Base-by-base conservation (phyloP, 495 filamentous ascomycete species). In the Monascus purpureus region DNA sequence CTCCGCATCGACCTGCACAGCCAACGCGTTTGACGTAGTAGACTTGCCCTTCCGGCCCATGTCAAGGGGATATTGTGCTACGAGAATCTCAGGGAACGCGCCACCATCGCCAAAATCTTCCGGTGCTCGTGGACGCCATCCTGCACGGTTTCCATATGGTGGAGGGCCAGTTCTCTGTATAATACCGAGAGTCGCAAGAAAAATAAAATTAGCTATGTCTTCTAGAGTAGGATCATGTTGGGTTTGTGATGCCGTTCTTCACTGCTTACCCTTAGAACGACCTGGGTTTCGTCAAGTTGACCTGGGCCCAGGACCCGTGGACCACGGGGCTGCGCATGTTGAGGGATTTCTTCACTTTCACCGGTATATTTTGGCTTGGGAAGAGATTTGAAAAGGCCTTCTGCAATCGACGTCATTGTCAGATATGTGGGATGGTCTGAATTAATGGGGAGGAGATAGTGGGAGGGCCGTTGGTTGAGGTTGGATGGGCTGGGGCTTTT, bases 71-170 rank as follows among this genome's bases (percentile, higher is more conserved):
- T 97, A 97, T 45, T 97, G 90, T 16, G 88, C 90, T 28, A 96
- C 73, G 15, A 80, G 75, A 27, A 97, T 77, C 53, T 97, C 90
- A 20, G 90, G 86, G 55, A 96, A 97, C 29, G 88, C 86, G 45
- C 90, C 90, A 36, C 90, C 90, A 64, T 96, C 87, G 45, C 82
- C 87, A 59, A 82, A 96, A 57, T 96, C 92, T 55, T 95, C 87
- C 38, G 75, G 64, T 8, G 67, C 68, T 38, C 85, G 75, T 12
- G 86, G 86, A 37, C 87, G 76, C 86, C 86, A 94, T 70, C 79
- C 77, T 51, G 76, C 50, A 38, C 86, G 79, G 41, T 87, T 75
- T 20, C 77, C 76, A 47, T 95, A 93, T 2, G 86, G 72, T 4
- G 92, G 85, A 25, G 90, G 90, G 6, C 90, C 86, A 27, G 65